phyloP scores from a whole-genome alignment of 73 alveolate genomes.

The Breviolum minutum region DNA sequence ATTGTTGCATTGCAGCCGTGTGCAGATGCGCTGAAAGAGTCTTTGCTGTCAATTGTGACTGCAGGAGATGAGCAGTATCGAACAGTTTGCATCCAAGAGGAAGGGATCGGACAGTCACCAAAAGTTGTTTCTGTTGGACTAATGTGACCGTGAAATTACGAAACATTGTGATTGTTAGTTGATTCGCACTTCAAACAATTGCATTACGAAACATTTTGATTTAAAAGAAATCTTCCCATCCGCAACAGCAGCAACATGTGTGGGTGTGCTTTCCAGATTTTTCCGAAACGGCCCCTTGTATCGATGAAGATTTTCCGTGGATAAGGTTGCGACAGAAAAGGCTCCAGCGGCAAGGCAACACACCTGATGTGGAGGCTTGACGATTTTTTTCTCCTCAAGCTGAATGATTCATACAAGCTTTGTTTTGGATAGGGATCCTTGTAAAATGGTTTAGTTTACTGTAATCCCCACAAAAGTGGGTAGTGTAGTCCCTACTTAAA shows the following conservation, averaged over 20 bases:
- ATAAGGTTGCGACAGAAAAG: conserved; percentile 11
- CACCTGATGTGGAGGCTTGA: conserved; percentile 18
- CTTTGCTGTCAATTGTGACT: neutral
- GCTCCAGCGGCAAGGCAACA: conserved; percentile 20
- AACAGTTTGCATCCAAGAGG: neutral
- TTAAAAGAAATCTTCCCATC: too few relatives aligned
- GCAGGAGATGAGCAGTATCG: conserved; percentile 38
- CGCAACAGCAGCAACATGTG: neutral
- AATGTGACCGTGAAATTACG: neutral
- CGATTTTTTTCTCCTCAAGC: neutral
- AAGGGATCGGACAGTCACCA: neutral
- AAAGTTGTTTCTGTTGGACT: neutral
- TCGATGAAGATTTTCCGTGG: neutral
- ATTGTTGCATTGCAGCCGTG: neutral
- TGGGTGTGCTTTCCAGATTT: neutral
- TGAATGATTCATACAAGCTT: neutral
- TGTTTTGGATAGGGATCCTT: neutral
- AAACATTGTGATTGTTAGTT: neutral
- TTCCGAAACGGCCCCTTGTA: neutral
- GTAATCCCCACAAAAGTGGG: too few relatives aligned
- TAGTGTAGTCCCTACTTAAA: too few relatives aligned
- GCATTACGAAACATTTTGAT: neutral
- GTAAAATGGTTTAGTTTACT: neutral
- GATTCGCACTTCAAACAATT: neutral
- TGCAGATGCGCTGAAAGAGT: neutral